Evolutionary conservation across 345 rosid species (phyloP).

Genomic region (Pistacia atlantica): DNA sequence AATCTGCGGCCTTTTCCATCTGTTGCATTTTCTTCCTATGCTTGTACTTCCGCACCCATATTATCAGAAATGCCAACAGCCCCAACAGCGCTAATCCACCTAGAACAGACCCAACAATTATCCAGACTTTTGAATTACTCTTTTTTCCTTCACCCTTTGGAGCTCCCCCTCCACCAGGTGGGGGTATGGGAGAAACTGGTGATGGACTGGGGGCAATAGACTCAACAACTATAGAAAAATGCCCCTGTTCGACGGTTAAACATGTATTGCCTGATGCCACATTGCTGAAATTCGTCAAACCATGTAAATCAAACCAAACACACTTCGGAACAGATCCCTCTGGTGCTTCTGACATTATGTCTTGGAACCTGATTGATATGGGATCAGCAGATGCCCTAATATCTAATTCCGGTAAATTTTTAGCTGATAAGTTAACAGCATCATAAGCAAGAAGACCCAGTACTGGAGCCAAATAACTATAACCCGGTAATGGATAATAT

Average conservation of each 20-base stretch:
- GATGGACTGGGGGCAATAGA: slow-evolving; percentile 52
- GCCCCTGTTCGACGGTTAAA: slow-evolving; percentile 63
- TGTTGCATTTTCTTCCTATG: slow-evolving; percentile 61
- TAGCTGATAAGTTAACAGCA: slow-evolving; percentile 67
- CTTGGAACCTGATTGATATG: slow-evolving; percentile 60
- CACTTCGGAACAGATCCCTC: slow-evolving; percentile 64
- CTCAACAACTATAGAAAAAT: slow-evolving; percentile 80
- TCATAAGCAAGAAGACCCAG: slow-evolving; percentile 83
- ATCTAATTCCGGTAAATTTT: slow-evolving; percentile 48
- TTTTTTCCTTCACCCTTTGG: slow-evolving; percentile 30
- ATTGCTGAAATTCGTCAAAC: slow-evolving; percentile 57
- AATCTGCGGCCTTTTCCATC: slow-evolving; percentile 96
- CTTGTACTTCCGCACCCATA: slow-evolving; percentile 64
- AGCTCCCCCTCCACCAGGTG: slow-evolving; percentile 28
- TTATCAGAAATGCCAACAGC: slow-evolving; percentile 46
- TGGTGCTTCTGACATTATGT: slow-evolving; percentile 46
- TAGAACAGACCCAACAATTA: slow-evolving; percentile 74
- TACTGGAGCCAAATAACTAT: slow-evolving; percentile 69
- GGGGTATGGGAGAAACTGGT: slow-evolving; percentile 32
- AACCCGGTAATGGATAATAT: slow-evolving; percentile 61
- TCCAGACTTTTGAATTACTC: slow-evolving; percentile 48
- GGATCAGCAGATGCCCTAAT: slow-evolving; percentile 52
- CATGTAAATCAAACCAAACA: slow-evolving; percentile 66
- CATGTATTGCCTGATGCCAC: slow-evolving; percentile 57
- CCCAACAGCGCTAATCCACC: slow-evolving; percentile 66